Evolutionary conservation across 2,329 filamentous ascomycete species (phyloP), one percentile per base, ranked within the genome.

Genomic region (Cyphellophora europaea): DNA sequence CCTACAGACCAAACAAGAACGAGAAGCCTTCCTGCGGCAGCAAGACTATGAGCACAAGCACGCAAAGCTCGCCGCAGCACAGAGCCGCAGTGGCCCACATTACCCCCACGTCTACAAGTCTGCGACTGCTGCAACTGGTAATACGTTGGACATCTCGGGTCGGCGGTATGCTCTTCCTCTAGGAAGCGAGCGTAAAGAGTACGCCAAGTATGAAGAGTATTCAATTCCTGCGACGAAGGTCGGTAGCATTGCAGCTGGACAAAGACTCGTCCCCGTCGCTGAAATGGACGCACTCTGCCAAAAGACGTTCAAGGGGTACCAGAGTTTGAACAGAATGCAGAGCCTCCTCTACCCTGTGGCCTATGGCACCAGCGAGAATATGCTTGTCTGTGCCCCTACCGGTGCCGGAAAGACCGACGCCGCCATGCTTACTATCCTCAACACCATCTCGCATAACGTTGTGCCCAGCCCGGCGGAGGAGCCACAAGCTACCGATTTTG

Each of bases 371-470:
- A 94, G 79, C 53, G 91, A 98, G 61, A 98, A 98, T 49, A 95
- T 98, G 89, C 74, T 98, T 33, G 93, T 98, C 40, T 98, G 91
- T 59, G 91, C 91, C 14, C 91, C 91, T 4, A 98, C 91, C 35
- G 91, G 91, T 75, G 88, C 88, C 42, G 91, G 91, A 76, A 98
- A 98, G 71, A 98, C 91, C 2, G 91, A 98, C 61, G 91, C 89
- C 18, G 93, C 91, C 6, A 93, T 98, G 88, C 71, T 98, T 48
- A 91, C 93, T 0, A 86, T 98, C 38, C 67, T 98, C 39, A 93
- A 94, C 55, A 82, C 84, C 0, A 79, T 98, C 38, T 78, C 83
- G 2, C 88, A 93, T 55, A 89, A 96, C 51, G 74, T 84, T 15
- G 67, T 71, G 1, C 89, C 91, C 0, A 87, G 77, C 47, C 89